A percentile compares a stretch with the other conserved stretches of the same genome.
These are phyloP conservation scores for Bruguiera parviflora DNA, from an alignment of 345 rosid species.

Conservation along the genomic window DNA sequence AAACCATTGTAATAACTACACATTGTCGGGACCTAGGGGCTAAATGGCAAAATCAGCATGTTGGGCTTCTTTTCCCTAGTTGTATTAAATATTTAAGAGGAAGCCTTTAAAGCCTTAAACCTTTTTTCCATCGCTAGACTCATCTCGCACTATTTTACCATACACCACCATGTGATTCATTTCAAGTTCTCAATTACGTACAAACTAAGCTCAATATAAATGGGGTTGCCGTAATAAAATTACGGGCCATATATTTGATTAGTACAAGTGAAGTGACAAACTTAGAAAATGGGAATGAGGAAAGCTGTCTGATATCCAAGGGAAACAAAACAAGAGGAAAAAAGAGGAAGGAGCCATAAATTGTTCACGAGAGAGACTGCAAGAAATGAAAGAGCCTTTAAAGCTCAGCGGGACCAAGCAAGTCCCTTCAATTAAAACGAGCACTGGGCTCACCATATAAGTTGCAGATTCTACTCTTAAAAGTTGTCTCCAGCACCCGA, in stretches of 20 bases:
- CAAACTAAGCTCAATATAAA: no score
- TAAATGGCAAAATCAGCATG: neutral
- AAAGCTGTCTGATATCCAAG: slow-evolving; percentile 16
- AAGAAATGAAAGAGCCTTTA: slow-evolving; percentile 7
- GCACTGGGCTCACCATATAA: slow-evolving; percentile 16
- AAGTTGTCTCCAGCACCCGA: no score
- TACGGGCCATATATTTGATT: no score
- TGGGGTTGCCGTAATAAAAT: no score
- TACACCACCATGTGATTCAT: no score
- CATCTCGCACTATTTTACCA: no score
- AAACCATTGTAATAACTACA: slow-evolving; percentile 4
- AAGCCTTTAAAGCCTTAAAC: neutral
- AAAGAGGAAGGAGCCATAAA: slow-evolving; percentile 19
- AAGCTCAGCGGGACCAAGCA: slow-evolving; percentile 39
- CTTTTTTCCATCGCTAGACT: no score
- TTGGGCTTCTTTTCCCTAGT: neutral
- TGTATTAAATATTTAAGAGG: neutral
- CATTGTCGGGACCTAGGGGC: slow-evolving; percentile 29
- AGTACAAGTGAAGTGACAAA: no score
- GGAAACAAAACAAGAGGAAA: neutral
- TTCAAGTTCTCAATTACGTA: no score
- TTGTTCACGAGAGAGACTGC: slow-evolving; percentile 18
- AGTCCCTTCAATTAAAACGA: no score
- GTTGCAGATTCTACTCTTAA: slow-evolving; percentile 13
- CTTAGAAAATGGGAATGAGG: neutral